These are phyloP conservation scores for Trichoderma guizhouense DNA, from an alignment of 2,329 filamentous ascomycete species.

Conservation along the genomic window DNA sequence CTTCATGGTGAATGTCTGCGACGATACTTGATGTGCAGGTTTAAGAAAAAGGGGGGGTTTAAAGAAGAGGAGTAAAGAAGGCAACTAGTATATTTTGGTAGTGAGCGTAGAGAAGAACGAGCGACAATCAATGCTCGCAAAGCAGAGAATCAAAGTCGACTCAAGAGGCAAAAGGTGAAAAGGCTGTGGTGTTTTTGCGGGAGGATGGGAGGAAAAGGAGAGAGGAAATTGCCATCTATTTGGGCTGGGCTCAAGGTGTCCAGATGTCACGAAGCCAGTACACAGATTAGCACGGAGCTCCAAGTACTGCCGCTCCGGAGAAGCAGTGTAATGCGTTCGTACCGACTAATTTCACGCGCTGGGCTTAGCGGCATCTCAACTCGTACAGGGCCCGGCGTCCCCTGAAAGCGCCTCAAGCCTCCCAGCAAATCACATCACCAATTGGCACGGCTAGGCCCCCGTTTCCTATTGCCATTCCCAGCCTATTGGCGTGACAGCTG, in stretches of 20 bases:
- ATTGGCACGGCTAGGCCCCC: neutral
- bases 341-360: conserved; percentile 3
- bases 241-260: conserved; percentile 6
- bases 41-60: neutral
- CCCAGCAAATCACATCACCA: neutral
- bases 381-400: neutral
- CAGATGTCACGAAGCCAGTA: conserved; percentile 10
- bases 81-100: conserved; percentile 8
- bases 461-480: neutral
- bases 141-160: conserved; percentile 1
- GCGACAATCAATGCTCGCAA: conserved; percentile 18
- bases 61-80: neutral
- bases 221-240: conserved; percentile 2
- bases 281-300: neutral
- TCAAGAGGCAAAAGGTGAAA: neutral
- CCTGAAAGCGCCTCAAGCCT: neutral
- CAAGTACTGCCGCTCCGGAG: conserved; percentile 8
- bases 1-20: conserved; percentile 32
- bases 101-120: conserved; percentile 21
- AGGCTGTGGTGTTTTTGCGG: neutral
- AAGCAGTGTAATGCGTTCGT: neutral
- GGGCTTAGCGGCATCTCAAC: conserved; percentile 8
- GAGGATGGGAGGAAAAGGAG: conserved; percentile 1
- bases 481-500: neutral
- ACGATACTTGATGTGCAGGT: conserved; percentile 21